phyloP scores from a whole-genome alignment of 2,329 filamentous ascomycete species.

The Xylaria sp. region DNA sequence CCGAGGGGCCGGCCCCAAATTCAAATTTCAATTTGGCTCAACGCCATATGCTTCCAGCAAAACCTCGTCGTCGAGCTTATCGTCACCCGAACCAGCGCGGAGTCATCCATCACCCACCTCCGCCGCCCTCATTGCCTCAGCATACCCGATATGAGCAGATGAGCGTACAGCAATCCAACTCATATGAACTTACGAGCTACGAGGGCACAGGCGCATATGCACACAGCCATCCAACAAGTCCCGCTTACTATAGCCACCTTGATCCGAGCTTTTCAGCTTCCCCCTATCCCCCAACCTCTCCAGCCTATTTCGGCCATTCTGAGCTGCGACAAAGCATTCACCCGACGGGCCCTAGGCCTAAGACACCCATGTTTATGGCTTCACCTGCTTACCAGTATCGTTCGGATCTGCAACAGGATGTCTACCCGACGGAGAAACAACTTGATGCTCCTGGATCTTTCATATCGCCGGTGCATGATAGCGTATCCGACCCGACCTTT shows the following conservation, averaged over 20 bases:
- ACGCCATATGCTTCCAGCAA: not conserved
- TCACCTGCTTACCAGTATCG: slow-evolving; percentile 1
- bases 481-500: not conserved
- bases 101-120: not conserved
- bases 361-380: not conserved
- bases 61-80: not conserved
- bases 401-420: not conserved
- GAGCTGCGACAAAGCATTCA: slow-evolving; percentile 29
- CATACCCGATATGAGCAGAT: not conserved
- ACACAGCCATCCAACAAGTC: not conserved
- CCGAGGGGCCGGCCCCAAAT: not conserved
- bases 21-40: not conserved
- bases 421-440: not conserved
- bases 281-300: slow-evolving; percentile 8
- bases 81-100: not conserved
- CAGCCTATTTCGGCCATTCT: slow-evolving; percentile 2
- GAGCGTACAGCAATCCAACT: not conserved
- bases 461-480: not conserved
- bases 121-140: not conserved
- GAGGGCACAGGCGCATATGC: not conserved
- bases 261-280: not conserved
- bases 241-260: not conserved
- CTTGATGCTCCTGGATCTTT: not conserved
- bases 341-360: slow-evolving; percentile 20
- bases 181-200: not conserved